Conservation (phyloP, 371 early-diverging fungal species). For the Mortierella polycephala region DNA sequence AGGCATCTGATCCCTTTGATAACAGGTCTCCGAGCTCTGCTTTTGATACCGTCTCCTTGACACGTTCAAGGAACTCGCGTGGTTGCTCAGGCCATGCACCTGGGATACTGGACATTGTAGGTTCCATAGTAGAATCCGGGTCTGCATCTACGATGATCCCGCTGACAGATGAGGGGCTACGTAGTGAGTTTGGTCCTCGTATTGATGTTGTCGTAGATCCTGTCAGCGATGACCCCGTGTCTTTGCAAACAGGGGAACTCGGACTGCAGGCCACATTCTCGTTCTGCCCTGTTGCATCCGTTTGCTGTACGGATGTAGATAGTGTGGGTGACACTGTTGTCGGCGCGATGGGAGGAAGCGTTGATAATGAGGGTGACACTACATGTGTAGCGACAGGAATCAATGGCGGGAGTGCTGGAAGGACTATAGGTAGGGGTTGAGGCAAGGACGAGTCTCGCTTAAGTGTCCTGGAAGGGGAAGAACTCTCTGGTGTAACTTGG, state of each 20-base stretch:
- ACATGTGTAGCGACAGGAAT: constrained; percentile 10
- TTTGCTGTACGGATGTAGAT: no score
- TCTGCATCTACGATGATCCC: no score
- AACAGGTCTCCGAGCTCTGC: constrained; percentile 57
- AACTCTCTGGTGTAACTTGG: neutral
- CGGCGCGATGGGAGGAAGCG: neutral
- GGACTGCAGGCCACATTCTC: no score
- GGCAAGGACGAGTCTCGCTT: constrained; percentile 19
- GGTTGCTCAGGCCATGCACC: constrained; percentile 42
- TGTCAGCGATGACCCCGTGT: neutral
- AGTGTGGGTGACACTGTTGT: neutral
- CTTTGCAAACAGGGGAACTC: no score
- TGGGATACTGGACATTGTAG: neutral
- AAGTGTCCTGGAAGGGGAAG: constrained; percentile 6
- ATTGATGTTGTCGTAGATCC: neutral
- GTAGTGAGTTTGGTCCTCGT: neutral
- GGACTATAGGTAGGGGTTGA: constrained; percentile 3
- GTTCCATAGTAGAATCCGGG: neutral
- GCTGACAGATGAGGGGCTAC: neutral
- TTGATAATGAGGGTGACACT: neutral
- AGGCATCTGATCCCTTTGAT: constrained; percentile 55
- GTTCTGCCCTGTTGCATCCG: no score
- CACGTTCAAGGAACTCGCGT: constrained; percentile 41
- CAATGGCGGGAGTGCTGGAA: constrained; percentile 25
- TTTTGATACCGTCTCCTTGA: constrained; percentile 56